Evolutionary conservation across 768 basidiomycete species (phyloP), one percentile per base, ranked within the genome.

Genomic region (Lactarius vividus): DNA sequence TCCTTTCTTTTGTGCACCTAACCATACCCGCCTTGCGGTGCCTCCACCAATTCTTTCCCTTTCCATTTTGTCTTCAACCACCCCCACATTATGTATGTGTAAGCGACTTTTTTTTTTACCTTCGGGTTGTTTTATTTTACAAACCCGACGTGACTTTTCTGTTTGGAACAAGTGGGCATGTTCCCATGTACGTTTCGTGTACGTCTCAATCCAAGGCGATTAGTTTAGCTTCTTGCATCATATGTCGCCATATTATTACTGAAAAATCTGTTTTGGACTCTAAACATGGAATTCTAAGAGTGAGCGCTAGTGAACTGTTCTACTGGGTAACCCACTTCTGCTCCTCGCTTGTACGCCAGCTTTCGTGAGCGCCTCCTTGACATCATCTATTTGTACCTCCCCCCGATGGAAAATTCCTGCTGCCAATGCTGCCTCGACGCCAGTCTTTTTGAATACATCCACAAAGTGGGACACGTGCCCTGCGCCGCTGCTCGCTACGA

Each of bases 361-460:
- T 5, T 68, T 71, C 40, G 72, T 72, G 68, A 92, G 72, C 2
- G 80, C 76, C 52, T 77, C 76, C 78, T 98, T 99, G 63, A 98
- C 91, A 57, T 91, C 87, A 55, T 78, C 77, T 67, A 99, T 96
- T 49, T 77, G 81, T 4, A 99, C 96, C 75, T 98, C 91, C 55
- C 82, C 84, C 37, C 97, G 80, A 76, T 99, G 97, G 77, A 99
- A 99, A 70, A 98, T 97, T 1, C 97, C 97, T 13, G 97, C 97
- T 11, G 97, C 97, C 63, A 99, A 77, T 2, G 91, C 97, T 54
- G 97, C 94, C 76, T 96, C 95, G 2, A 88, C 94, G 3, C 79
- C 82, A 3, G 94, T 95, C 71, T 83, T 76, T 63, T 79, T 73
- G 76, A 99, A 99, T 20, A 95, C 90, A 57, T 92, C 84, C n/a